phyloP scores from a whole-genome alignment of 176 grass and related monocot genomes.

The bread wheat (Triticum aestivum) region IWGSC_CS_RefSeq_v2.1 NC_057804.1:190647763-190648262 shows the following conservation, averaged over 20 bases:
- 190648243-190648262: not conserved
- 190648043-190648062: not conserved
- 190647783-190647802: not conserved
- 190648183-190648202: not conserved
- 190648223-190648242: not conserved
- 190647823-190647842: not conserved
- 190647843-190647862: not conserved
- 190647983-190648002: not conserved
- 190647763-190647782: not conserved
- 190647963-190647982: not conserved
- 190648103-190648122: not conserved
- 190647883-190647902: not conserved
- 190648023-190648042: not conserved
- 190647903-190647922: not conserved
- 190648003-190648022: not conserved
- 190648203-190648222: not conserved
- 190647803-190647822: not conserved
- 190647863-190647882: not conserved
- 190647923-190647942: slow-evolving; percentile 2
- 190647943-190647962: not conserved
- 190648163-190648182: not conserved
- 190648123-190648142: slow-evolving; percentile 7
- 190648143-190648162: not conserved
- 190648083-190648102: not conserved
- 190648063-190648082: not conserved